Evolutionary conservation across 2,329 filamentous ascomycete genomes (phyloP), one percentile per base, ranked within the genome.

Genomic region (Colletotrichum cordylinicola): DNA sequence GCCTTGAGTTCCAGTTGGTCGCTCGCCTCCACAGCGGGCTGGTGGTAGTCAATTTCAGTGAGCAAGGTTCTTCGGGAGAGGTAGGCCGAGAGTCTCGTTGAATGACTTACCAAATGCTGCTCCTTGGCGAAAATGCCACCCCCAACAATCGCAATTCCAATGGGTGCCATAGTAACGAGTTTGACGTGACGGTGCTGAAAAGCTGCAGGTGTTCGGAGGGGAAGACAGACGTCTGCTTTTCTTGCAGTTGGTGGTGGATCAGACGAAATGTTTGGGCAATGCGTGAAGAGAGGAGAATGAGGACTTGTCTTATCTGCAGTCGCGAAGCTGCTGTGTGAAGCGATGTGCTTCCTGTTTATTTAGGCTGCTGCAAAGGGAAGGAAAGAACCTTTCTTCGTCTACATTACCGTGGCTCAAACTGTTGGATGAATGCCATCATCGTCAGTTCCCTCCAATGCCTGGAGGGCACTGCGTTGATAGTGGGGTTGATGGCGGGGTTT

Each of bases 121-220:
- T 90, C 88, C 79, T 88, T 88, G 78, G 89, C 90, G 79, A 93
- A 93, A 79, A 93, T 91, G 79, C 91, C 92, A 77, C 90, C 89
- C 48, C 92, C 92, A 69, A 94, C 88, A 72, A 94, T 87, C 60
- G 92, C 92, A 56, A 93, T 85, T 75, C 90, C 89, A 68, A 86
- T 81, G 15, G 85, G 82, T 56, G 82, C 80, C 84, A 86, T 86
- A 72, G 21, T 79, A 13, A 10, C 27, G 65, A 24, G n/a, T 21
- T 73, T 58, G 31, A 10, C 15, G 43, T 9, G n/a, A 16, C 16
- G 29, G 8, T 56, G 4, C 24, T 33, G 16, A 31, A 21, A n/a
- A 27, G 13, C 48, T 65, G 52, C n/a, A n/a, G 58, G 29, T 65
- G 31, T 43, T 48, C 24, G 16, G 24, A 39, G n/a, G 24, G 18